Evolutionary conservation across 768 basidiomycete genomes (phyloP), one percentile per base, ranked within the genome.

Genomic region (Erythrobasidium yunnanense): DNA sequence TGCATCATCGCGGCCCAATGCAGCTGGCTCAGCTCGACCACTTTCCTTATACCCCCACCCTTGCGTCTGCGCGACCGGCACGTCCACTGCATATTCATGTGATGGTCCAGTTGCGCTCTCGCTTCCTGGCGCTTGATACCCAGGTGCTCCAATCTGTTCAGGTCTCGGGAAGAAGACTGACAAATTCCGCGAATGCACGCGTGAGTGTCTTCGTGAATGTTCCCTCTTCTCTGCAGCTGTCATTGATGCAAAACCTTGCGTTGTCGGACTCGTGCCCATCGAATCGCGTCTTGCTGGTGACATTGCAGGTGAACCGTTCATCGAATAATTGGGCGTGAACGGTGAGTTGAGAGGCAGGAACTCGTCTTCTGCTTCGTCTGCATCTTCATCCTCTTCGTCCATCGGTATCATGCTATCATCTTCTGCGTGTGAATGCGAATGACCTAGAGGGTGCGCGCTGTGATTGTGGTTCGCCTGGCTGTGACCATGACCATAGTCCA

Each of bases 131-230:
- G n/a, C n/a, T 50, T 33, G 7, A 15, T 51, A 72, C 6, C 68
- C 70, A 20, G 23, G 20, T n/a, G 45, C 49, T 0, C n/a, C 30
- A 11, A 20, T 18, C 47, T 73, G 58, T 0, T 70, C 72, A 4
- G 73, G 73, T 30, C 68, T 51, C 1, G 73, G 73, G 42, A 74
- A 74, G 69, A 74, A 74, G 38, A 70, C 73, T 32, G 66, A 66
- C 18, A 74, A 55, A 62, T 74, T 74, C 20, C 73, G 68, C 27
- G 66, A 70, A 62, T 74, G 73, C 35, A 72, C 68, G 27, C 72
- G 68, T 4, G 68, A 70, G 53, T 74, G 70, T 11, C 62, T 54
- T 5, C 73, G 63, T 1, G 67, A 49, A 58, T 71, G 73, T 45
- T 55, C 45, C 22, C 33, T 34, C 38, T 27, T 30, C 17, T 22